Conservation (phyloP, 345 rosid species). For the Arabis alpina region DNA sequence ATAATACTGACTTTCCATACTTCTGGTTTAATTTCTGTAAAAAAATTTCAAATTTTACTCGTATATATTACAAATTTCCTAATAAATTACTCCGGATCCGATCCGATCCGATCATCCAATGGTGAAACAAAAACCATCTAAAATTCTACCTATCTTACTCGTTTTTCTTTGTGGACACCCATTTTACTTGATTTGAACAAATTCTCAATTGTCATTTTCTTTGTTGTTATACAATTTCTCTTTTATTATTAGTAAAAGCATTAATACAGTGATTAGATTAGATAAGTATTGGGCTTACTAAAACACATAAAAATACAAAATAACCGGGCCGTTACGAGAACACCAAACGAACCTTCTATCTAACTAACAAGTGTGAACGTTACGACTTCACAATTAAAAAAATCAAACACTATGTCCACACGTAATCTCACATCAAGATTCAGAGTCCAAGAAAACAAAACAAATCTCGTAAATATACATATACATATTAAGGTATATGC, state of each 20-base stretch:
- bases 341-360: conserved; percentile 22
- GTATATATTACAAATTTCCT: no score
- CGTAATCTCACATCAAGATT: conserved; percentile 27
- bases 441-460: background rate
- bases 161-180: no score
- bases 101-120: no score
- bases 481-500: conserved; percentile 23
- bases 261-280: background rate
- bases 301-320: background rate
- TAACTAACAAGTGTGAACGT: conserved; percentile 39
- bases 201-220: background rate
- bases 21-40: no score
- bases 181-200: background rate
- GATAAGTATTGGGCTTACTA: background rate
- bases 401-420: conserved; percentile 30
- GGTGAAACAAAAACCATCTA: no score
- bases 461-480: conserved; percentile 25
- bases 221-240: background rate
- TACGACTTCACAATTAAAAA: conserved; percentile 17
- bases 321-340: conserved; percentile 6
- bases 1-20: no score
- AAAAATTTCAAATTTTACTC: no score
- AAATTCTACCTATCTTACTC: no score
- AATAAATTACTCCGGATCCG: no score
- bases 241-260: background rate